Conservation (phyloP, 805 yeast species). For the Ogataea neopini region DNA sequence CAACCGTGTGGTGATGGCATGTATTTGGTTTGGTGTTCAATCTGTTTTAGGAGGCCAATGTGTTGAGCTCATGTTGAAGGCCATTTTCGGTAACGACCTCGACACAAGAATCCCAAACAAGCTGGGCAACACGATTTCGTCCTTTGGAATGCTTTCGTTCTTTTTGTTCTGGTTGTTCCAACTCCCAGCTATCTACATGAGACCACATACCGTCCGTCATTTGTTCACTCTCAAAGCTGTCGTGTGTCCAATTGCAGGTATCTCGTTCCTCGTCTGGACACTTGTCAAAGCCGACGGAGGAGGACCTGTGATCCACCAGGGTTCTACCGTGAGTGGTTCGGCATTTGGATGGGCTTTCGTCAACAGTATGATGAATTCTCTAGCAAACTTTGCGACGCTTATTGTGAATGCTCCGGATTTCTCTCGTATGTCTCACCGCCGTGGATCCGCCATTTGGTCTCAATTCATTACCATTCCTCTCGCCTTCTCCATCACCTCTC, state of each 20-base stretch:
- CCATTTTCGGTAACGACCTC: conserved; percentile 72
- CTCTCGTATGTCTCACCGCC: conserved; percentile 72
- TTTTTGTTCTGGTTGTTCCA: conserved; percentile 81
- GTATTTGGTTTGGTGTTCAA: conserved; percentile 87
- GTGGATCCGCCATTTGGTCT: conserved; percentile 50
- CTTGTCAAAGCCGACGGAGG: conserved; percentile 76
- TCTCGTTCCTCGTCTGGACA: conserved; percentile 84
- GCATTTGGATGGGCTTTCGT: conserved; percentile 84
- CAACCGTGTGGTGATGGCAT: conserved; percentile 78
- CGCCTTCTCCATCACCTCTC: conserved; percentile 75
- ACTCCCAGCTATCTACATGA: conserved; percentile 77
- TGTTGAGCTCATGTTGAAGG: conserved; percentile 72
- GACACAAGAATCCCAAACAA: conserved; percentile 63
- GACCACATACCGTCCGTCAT: conserved; percentile 84
- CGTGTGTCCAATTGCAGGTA: conserved; percentile 79
- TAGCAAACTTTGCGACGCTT: conserved; percentile 4
- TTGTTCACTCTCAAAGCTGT: conserved; percentile 81
- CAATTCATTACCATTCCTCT: conserved; percentile 71
- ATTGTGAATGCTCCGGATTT: conserved; percentile 89
- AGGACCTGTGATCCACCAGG: conserved; percentile 68
- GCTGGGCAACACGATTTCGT: conserved; percentile 53
- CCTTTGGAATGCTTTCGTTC: conserved; percentile 71
- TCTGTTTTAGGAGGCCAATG: conserved; percentile 84
- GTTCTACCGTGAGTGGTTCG: conserved; percentile 53
- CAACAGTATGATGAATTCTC: conserved; percentile 75